Conservation (phyloP, 192 early-diverging fungal genomes). For the Funneliformis geosporum region DNA sequence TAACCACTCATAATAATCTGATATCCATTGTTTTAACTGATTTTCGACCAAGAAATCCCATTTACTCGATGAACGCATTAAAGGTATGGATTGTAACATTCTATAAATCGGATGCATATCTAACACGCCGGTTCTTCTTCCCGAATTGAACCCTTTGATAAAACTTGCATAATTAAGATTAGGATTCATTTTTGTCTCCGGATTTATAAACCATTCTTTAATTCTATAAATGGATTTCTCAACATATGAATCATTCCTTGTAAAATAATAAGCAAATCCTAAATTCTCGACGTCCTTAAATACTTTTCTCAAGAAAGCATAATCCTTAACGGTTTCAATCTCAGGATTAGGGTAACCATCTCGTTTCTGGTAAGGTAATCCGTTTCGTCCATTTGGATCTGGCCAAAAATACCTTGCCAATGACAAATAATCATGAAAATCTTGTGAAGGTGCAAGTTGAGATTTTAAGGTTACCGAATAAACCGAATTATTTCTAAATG, state of each 20-base stretch:
- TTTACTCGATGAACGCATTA: constrained; percentile 36
- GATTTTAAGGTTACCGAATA: constrained; percentile 57
- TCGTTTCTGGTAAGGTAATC: constrained; percentile 51
- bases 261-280: constrained; percentile 58
- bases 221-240: constrained; percentile 43
- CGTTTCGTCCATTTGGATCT: constrained; percentile 33
- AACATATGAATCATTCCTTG: constrained; percentile 48
- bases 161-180: constrained; percentile 56
- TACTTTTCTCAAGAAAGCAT: constrained; percentile 42
- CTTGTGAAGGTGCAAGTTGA: constrained; percentile 45
- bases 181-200: constrained; percentile 61
- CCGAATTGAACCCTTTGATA: constrained; percentile 43
- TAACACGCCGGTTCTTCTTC: constrained; percentile 45
- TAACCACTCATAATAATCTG: constrained; percentile 43
- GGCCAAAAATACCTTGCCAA: constrained; percentile 64
- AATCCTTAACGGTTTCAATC: constrained; percentile 46
- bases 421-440: constrained; percentile 61
- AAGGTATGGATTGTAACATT: constrained; percentile 44
- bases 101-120: constrained; percentile 45
- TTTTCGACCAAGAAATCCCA: constrained; percentile 40
- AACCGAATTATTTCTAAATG: constrained; percentile 38
- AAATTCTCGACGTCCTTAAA: constrained; percentile 46
- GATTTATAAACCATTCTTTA: constrained; percentile 58
- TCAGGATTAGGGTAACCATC: constrained; percentile 60
- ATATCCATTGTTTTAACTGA: constrained; percentile 42